Evolutionary conservation across 331 rosid genomes (phyloP).

Genomic region (Telfairia occidentalis): DNA sequence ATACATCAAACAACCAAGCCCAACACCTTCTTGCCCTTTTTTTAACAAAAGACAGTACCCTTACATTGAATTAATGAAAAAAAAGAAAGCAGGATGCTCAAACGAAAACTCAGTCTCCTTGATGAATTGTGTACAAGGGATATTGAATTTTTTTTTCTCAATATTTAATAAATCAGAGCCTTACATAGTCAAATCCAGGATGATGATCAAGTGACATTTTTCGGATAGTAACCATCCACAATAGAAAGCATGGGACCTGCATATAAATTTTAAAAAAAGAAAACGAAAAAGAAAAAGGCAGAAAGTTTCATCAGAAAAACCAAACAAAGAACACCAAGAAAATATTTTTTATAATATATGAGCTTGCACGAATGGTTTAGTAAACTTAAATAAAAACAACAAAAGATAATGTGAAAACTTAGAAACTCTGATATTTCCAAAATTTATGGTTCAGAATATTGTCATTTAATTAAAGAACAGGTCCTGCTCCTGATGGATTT

Average conservation of each 20-base stretch:
- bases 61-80: too few relatives aligned
- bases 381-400: neutral
- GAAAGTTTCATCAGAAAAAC: neutral
- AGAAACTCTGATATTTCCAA: neutral
- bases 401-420: neutral
- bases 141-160: neutral
- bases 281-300: neutral
- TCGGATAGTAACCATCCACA: conserved; percentile 72
- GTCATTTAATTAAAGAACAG: neutral
- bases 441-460: neutral
- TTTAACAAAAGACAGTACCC: too few relatives aligned
- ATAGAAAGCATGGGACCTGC: conserved; percentile 80
- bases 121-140: neutral
- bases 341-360: neutral
- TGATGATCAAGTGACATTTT: conserved; percentile 75
- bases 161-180: conserved; percentile 16
- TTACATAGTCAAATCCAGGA: conserved; percentile 84
- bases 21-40: neutral
- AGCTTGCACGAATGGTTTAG: neutral
- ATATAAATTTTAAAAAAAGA: conserved; percentile 18
- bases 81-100: too few relatives aligned
- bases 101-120: neutral
- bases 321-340: neutral
- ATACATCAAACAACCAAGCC: neutral
- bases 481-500: neutral